phyloP scores from a whole-genome alignment of 495 filamentous ascomycete species.

The Xylaria grammica region DNA sequence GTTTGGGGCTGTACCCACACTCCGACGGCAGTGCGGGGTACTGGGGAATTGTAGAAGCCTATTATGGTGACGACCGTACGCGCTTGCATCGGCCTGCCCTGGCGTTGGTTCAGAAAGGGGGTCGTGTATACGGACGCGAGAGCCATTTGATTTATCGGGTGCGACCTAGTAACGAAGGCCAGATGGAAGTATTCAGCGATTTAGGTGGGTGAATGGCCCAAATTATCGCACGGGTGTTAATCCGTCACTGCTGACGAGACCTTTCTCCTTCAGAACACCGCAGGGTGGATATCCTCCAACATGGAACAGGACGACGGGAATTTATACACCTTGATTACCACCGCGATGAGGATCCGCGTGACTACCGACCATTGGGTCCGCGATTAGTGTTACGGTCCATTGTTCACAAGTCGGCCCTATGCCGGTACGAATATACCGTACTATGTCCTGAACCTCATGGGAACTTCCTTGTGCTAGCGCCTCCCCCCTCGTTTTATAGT shows the following conservation, averaged over 20 bases:
- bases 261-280: no score
- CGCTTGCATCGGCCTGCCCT: neutral
- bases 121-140: neutral
- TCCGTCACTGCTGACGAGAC: neutral
- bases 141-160: neutral
- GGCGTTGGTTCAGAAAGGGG: neutral
- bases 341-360: no score
- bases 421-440: neutral
- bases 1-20: neutral
- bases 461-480: neutral
- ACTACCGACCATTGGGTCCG: no score
- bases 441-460: neutral
- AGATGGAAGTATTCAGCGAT: neutral
- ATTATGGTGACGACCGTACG: neutral
- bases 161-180: neutral
- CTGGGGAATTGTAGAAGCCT: neutral
- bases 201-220: neutral
- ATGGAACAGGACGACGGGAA: neutral
- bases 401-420: neutral
- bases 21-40: neutral
- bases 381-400: neutral
- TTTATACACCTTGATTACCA: neutral
- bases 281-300: neutral
- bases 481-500: no score
- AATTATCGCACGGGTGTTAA: neutral